These are phyloP conservation scores for Capronia coronata DNA, from an alignment of 2,329 filamentous ascomycete species.

Conservation along the genomic window DNA sequence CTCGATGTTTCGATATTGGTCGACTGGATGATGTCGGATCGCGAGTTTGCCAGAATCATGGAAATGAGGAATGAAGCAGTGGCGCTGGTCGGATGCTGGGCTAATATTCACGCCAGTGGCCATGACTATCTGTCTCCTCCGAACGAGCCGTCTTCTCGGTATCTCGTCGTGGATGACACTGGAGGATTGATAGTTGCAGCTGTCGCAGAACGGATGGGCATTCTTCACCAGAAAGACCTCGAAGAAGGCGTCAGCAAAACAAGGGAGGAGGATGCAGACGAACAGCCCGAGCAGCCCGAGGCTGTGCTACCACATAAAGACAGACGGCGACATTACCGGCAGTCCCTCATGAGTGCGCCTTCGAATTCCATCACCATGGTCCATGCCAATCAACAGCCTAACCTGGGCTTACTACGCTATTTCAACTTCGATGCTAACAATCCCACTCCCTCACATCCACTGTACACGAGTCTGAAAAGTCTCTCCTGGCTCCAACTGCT, in stretches of 20 bases:
- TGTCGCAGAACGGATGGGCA: conserved; percentile 81
- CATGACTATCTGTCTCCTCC: conserved; percentile 25
- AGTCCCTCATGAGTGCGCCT: conserved; percentile 46
- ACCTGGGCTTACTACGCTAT: conserved; percentile 79
- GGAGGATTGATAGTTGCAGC: conserved; percentile 75
- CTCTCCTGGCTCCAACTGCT: conserved; percentile 90
- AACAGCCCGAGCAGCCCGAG: conserved; percentile 6
- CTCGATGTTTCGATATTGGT: conserved; percentile 71
- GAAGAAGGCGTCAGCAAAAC: conserved; percentile 15
- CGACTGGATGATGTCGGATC: conserved; percentile 71
- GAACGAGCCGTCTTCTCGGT: conserved; percentile 43
- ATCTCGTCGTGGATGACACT: conserved; percentile 81
- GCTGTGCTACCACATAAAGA: conserved; percentile 29
- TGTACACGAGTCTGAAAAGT: conserved; percentile 72
- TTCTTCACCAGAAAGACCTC: conserved; percentile 53
- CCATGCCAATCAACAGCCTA: conserved; percentile 77
- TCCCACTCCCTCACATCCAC: conserved; percentile 62
- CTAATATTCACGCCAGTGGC: conserved; percentile 68
- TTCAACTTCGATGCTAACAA: conserved; percentile 73
- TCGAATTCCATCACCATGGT: conserved; percentile 75
- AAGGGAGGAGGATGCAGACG: conserved; percentile 15
- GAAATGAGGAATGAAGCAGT: conserved; percentile 81
- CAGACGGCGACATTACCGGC: conserved; percentile 26
- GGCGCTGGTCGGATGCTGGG: conserved; percentile 78
- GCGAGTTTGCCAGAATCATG: conserved; percentile 72